Evolutionary conservation across 2,329 filamentous ascomycete genomes (phyloP).

Genomic region (Cryphonectria parasitica): DNA sequence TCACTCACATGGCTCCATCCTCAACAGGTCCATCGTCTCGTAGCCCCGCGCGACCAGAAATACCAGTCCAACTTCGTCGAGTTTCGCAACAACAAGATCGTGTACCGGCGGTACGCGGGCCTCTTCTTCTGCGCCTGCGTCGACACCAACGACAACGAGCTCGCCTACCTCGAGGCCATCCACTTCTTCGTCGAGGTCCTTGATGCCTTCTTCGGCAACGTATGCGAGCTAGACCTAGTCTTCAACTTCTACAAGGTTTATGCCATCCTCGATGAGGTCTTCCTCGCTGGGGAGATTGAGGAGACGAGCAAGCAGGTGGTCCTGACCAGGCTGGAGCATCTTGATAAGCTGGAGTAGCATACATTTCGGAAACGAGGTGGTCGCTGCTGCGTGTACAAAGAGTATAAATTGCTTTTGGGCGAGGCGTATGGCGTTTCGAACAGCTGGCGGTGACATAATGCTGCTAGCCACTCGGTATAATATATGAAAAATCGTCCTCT

Average conservation of each 20-base stretch:
- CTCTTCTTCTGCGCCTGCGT: slow-evolving; percentile 99
- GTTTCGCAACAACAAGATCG: slow-evolving; percentile 90
- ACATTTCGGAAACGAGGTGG: neutral
- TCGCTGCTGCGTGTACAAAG: slow-evolving; percentile 16
- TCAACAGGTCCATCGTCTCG: slow-evolving; percentile 85
- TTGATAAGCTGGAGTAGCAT: slow-evolving; percentile 87
- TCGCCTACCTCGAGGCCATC: slow-evolving; percentile 95
- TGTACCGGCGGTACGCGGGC: slow-evolving; percentile 95
- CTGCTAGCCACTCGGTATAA: neutral
- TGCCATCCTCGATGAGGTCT: slow-evolving; percentile 97
- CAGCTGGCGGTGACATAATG: neutral
- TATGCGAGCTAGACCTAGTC: slow-evolving; percentile 93
- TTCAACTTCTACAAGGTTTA: slow-evolving; percentile 90
- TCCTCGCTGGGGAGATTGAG: slow-evolving; percentile 95
- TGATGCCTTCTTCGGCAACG: slow-evolving; percentile 98
- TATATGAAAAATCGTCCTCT: neutral
- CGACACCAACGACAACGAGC: slow-evolving; percentile 97
- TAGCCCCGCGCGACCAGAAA: slow-evolving; percentile 96
- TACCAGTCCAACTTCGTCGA: slow-evolving; percentile 99
- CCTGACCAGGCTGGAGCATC: slow-evolving; percentile 86
- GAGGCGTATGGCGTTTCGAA: slow-evolving; percentile 28
- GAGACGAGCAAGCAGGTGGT: slow-evolving; percentile 99
- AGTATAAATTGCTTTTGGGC: slow-evolving; percentile 19
- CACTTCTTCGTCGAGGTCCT: slow-evolving; percentile 99
- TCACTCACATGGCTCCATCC: neutral